Conservation (phyloP, 768 basidiomycete species). For the Auricularia heimuer region DNA sequence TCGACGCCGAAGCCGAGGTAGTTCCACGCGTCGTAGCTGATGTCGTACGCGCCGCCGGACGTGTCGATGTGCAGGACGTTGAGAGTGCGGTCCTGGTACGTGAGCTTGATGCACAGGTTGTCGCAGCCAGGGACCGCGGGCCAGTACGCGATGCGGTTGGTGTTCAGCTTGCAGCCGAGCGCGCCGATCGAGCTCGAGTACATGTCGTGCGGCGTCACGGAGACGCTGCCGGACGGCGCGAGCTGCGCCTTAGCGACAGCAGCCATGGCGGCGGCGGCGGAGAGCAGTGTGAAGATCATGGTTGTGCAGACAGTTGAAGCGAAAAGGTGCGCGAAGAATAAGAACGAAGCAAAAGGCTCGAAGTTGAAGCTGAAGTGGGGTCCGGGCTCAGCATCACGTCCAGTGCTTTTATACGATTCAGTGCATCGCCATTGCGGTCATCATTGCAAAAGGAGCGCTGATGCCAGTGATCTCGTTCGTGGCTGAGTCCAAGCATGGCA, state of each 20-base stretch:
- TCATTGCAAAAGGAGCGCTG: background rate
- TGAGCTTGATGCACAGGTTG: background rate
- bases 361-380: background rate
- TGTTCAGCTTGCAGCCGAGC: conserved; percentile 1
- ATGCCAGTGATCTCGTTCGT: background rate
- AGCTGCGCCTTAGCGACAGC: background rate
- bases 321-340: background rate
- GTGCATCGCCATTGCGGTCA: background rate
- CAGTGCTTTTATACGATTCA: background rate
- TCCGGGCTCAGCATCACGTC: background rate
- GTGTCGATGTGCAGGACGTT: background rate
- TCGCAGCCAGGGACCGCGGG: background rate
- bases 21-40: conserved; percentile 3
- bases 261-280: background rate
- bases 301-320: background rate
- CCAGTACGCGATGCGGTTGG: conserved; percentile 1
- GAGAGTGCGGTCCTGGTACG: background rate
- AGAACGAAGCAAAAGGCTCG: background rate
- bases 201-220: conserved; percentile 1
- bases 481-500: background rate
- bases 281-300: background rate
- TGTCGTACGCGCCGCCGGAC: conserved; percentile 1
- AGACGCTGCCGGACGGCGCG: background rate
- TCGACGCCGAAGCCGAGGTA: background rate
- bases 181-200: conserved; percentile 1